Conservation (phyloP, 371 early-diverging fungal genomes). For the Mortierella sp. region DNA sequence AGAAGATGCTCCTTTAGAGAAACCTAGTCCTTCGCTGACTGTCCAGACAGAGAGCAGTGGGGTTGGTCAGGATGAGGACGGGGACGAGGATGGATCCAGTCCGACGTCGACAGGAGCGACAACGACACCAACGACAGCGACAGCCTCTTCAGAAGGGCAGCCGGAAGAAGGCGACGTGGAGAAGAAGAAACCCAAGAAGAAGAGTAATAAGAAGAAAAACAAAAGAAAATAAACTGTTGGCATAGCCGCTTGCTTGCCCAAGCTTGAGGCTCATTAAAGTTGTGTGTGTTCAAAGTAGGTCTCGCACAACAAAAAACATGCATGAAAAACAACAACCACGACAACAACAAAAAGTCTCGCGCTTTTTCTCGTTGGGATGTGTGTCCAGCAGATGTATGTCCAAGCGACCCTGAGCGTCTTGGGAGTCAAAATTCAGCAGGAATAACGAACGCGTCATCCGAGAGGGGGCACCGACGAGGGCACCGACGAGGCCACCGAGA, state of each 20-base stretch:
- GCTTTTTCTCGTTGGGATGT: neutral
- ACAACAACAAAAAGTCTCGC: neutral
- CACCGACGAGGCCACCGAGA: too few species aligned
- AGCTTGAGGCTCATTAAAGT: too few species aligned
- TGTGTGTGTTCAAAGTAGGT: neutral
- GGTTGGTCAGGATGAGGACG: slow-evolving; percentile 7
- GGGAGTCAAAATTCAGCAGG: neutral
- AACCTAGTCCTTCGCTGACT: slow-evolving; percentile 5
- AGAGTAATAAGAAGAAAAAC: slow-evolving; percentile 37
- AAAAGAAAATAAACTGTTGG: slow-evolving; percentile 24
- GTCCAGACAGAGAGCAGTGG: neutral
- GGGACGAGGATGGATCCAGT: slow-evolving; percentile 6
- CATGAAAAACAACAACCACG: neutral
- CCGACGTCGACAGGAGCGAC: neutral
- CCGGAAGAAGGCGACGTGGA: slow-evolving; percentile 7
- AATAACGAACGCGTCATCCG: neutral
- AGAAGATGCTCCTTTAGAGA: neutral
- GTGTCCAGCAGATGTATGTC: neutral
- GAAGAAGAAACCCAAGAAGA: slow-evolving; percentile 47
- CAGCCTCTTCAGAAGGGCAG: neutral
- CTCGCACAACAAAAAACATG: neutral
- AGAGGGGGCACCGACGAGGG: too few species aligned
- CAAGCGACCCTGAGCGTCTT: neutral
- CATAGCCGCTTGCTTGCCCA: neutral
- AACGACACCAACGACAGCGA: neutral